These are phyloP conservation scores for Globisporangium spiculum DNA, from an alignment of 352 stramenopile species.

Conservation along the genomic window DNA sequence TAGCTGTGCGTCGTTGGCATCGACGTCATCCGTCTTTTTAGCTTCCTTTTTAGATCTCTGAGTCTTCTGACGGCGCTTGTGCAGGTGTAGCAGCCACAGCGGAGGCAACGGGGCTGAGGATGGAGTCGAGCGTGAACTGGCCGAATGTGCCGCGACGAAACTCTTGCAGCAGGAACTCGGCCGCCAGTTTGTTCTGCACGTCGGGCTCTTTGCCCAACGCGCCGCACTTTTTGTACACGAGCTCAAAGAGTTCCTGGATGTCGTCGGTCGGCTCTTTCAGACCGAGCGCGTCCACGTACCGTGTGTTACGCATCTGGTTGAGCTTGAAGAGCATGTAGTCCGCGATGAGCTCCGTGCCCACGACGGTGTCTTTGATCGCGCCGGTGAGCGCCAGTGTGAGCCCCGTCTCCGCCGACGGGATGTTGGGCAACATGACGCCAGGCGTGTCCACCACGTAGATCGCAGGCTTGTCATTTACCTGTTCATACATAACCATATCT, in stretches of 20 bases:
- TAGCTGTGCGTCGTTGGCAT: neutral
- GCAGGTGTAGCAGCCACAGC: neutral
- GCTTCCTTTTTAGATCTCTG: neutral
- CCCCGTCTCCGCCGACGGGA: conserved; percentile 71
- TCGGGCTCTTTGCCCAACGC: conserved; percentile 77
- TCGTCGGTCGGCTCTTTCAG: conserved; percentile 69
- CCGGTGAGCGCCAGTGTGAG: conserved; percentile 83
- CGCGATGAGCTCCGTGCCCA: conserved; percentile 83
- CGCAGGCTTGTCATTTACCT: conserved; percentile 83
- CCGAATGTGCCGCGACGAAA: conserved; percentile 77
- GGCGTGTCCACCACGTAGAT: conserved; percentile 90
- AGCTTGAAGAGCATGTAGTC: conserved; percentile 89
- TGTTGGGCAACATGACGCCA: conserved; percentile 87
- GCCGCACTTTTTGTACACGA: conserved; percentile 65
- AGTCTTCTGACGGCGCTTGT: neutral
- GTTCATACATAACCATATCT: neutral
- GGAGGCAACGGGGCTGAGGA: conserved; percentile 17
- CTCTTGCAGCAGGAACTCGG: conserved; percentile 67
- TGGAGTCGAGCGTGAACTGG: conserved; percentile 78
- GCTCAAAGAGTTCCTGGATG: conserved; percentile 62
- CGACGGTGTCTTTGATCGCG: conserved; percentile 85
- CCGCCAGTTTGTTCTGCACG: conserved; percentile 60
- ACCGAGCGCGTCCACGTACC: conserved; percentile 75
- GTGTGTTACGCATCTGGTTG: conserved; percentile 75
- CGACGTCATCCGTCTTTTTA: neutral